Evolutionary conservation across 2,329 filamentous ascomycete species (phyloP), one percentile per base, ranked within the genome.

Genomic region (Coniochaeta prunicola): DNA sequence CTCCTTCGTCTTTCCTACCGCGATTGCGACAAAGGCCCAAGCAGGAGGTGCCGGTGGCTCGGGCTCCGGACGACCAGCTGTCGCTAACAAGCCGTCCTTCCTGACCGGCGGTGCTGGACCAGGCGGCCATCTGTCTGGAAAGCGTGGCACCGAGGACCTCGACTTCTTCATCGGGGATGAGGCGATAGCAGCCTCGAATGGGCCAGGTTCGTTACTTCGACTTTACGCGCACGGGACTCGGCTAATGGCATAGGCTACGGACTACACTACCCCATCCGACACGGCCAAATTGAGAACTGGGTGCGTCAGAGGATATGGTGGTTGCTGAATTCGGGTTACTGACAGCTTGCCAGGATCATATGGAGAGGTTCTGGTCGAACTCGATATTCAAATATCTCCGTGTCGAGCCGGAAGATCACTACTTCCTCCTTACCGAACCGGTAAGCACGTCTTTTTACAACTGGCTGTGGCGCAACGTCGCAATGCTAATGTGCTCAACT

Each of bases 321-420:
- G 26, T 30, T 19, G n/a, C 34, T 28, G 28, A 19, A 50, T 36
- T 38, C 45, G 13, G 38, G 54, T 13, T 34, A 56, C 71, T 74
- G 63, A 76, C 68, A 61, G 30, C n/a, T 38, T 15, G 19, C 58
- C 61, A 94, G 90, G 94, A 99, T 76, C 91, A 97, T 70, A 99
- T 99, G 94, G 94, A 99, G 76, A 88, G 94, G 63, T 99, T 97
- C 79, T 99, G 94, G 94, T 97, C 96, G 66, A 97, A 97, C 79
- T 99, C 94, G 63, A 99, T 99, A 77, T 99, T 99, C 85, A 99
- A 99, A 75, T 99, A 99, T 72, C 84, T 99, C 57, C 87, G 94
- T 68, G 94, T 99, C 66, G 94, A 99, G 77, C 94, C 94, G 31
- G 94, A 99, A 77, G 94, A 99, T 73, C 94, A 99, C 76, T 92